Evolutionary conservation across 1,284 basidiomycete species (phyloP).

Genomic region (Peniophora sp.): DNA sequence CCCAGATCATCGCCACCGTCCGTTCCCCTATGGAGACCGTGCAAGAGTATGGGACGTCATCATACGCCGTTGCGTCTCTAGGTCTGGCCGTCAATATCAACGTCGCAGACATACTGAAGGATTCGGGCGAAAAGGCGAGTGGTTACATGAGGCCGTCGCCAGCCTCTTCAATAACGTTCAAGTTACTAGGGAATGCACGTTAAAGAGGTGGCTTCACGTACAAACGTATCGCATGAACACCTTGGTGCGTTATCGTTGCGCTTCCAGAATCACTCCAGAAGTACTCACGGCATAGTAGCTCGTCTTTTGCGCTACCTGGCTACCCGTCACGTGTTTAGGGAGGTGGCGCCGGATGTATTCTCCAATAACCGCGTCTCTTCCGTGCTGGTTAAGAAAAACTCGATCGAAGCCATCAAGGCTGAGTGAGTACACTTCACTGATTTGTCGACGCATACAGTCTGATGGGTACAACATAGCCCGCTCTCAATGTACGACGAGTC

Average conservation of each 20-base stretch:
- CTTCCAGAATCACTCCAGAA: background rate
- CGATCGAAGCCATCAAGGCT: background rate
- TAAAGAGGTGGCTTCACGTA: constrained; percentile 1
- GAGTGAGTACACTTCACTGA: background rate
- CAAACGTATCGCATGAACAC: background rate
- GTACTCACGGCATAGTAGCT: constrained; percentile 10
- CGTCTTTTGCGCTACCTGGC: constrained; percentile 21
- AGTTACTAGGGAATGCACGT: constrained; percentile 4
- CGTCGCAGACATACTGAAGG: constrained; percentile 5
- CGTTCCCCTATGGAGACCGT: constrained; percentile 5
- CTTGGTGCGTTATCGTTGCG: background rate
- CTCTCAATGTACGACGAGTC: background rate
- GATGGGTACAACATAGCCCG: background rate
- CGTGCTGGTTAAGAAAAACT: background rate
- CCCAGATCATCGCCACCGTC: constrained; percentile 7
- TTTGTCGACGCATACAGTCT: background rate
- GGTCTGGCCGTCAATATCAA: constrained; percentile 1
- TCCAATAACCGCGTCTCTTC: background rate
- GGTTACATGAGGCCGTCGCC: background rate
- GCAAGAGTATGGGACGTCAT: constrained; percentile 1
- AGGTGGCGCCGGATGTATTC: background rate
- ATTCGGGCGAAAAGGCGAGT: constrained; percentile 2
- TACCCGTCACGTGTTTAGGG: background rate
- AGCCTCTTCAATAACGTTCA: background rate
- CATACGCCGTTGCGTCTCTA: constrained; percentile 3